phyloP scores from a whole-genome alignment of 192 early-diverging fungal species.

The Gaertneriomyces semiglobifer region DNA sequence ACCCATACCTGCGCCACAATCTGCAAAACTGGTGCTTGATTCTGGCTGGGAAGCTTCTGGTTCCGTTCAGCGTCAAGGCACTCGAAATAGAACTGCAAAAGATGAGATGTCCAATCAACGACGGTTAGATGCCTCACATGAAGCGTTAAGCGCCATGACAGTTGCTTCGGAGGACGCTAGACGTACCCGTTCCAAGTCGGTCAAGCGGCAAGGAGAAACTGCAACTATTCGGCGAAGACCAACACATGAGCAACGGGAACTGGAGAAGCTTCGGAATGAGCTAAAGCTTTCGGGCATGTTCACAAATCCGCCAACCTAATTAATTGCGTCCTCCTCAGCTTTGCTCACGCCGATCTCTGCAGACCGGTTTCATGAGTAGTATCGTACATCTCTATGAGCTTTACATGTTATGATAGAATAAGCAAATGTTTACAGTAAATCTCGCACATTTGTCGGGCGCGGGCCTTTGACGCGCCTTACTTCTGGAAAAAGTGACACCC shows the following conservation, averaged over 20 bases:
- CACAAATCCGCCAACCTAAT: neutral
- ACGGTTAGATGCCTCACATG: no score
- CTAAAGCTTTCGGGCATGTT: neutral
- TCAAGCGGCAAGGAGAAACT: no score
- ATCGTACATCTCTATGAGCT: slow-evolving; percentile 1
- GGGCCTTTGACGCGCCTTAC: no score
- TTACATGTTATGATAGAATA: slow-evolving; percentile 14
- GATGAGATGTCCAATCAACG: no score
- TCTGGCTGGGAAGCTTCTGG: neutral
- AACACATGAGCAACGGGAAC: no score
- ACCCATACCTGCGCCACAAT: neutral
- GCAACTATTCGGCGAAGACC: no score
- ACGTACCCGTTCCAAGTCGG: no score
- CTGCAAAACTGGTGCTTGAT: neutral
- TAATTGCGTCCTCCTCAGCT: neutral
- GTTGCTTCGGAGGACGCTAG: no score
- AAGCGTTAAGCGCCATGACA: no score
- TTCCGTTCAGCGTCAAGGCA: neutral
- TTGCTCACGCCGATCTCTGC: neutral
- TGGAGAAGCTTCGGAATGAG: slow-evolving; percentile 1
- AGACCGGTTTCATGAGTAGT: slow-evolving; percentile 2
- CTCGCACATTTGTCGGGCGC: neutral
- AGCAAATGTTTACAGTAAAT: slow-evolving; percentile 3
- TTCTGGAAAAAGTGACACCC: no score
- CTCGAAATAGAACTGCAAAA: neutral